Conservation (phyloP, 2,329 filamentous ascomycete species). For the Colletotrichum sp. region DNA sequence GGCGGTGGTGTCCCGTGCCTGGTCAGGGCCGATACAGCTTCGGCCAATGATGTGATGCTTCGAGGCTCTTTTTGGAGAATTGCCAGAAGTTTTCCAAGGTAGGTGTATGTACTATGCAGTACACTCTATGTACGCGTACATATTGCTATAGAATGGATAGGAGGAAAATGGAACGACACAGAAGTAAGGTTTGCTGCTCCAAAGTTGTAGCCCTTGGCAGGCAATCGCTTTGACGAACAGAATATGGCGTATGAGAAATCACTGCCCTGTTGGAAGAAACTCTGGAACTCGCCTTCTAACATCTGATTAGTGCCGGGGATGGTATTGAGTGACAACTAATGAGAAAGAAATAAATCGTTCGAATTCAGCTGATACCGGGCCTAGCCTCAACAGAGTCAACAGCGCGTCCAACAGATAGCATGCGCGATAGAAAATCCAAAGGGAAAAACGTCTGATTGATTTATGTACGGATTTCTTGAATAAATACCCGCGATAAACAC, state of each 20-base stretch:
- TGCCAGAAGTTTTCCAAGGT: not conserved
- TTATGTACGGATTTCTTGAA: not conserved
- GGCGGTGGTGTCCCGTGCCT: not conserved
- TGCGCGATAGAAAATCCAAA: not conserved
- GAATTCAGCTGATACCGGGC: not conserved
- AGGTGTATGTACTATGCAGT: not conserved
- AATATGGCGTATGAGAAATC: not conserved
- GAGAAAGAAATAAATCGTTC: not conserved
- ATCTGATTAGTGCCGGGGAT: not conserved
- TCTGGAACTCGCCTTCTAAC: not conserved
- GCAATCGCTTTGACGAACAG: not conserved
- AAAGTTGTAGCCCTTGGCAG: not conserved
- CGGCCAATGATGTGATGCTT: not conserved
- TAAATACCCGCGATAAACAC: not conserved
- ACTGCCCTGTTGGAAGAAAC: not conserved
- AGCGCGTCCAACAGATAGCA: not conserved
- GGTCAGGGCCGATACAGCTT: not conserved
- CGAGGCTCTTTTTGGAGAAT: not conserved
- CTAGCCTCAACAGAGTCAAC: not conserved
- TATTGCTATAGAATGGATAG: not conserved
- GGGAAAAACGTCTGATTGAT: not conserved
- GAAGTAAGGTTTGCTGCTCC: not conserved
- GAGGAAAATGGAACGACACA: not conserved
- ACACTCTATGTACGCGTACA: fast-evolving
- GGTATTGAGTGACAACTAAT: not conserved